Conservation (phyloP, 2,329 filamentous ascomycete genomes). For the Epichloe sibirici region DNA sequence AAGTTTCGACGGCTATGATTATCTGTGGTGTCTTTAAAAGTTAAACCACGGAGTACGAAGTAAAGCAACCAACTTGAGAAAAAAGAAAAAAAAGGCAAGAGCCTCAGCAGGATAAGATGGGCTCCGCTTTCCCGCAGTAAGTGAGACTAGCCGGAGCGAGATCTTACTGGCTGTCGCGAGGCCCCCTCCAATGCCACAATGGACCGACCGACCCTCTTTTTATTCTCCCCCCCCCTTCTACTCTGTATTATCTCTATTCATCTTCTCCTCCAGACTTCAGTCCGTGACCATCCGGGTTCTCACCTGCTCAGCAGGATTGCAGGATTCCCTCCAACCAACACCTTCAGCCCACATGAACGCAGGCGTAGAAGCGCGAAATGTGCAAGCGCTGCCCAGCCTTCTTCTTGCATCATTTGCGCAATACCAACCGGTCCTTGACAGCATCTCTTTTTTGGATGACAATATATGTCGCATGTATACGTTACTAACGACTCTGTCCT, state of each 20-base stretch:
- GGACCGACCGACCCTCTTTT: neutral
- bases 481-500: no score
- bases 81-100: neutral
- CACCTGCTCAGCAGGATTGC: slow-evolving; percentile 1
- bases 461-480: no score
- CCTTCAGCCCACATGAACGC: slow-evolving; percentile 1
- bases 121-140: neutral
- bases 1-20: no score
- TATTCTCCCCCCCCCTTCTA: neutral
- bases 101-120: neutral
- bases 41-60: no score
- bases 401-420: no score
- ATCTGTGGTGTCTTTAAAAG: no score
- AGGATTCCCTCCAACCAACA: neutral
- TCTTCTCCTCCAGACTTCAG: neutral
- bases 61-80: neutral
- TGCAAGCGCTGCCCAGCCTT: neutral
- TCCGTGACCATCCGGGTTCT: slow-evolving; percentile 14
- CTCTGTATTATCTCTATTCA: neutral
- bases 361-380: neutral
- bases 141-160: neutral
- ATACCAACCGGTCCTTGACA: no score
- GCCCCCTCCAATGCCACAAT: neutral
- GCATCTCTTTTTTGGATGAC: no score
- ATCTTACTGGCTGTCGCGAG: neutral